Percentiles rank a stretch among this genome's conserved stretches.
Conservation (phyloP, 345 rosid genomes). For the Populus simonii region DNA sequence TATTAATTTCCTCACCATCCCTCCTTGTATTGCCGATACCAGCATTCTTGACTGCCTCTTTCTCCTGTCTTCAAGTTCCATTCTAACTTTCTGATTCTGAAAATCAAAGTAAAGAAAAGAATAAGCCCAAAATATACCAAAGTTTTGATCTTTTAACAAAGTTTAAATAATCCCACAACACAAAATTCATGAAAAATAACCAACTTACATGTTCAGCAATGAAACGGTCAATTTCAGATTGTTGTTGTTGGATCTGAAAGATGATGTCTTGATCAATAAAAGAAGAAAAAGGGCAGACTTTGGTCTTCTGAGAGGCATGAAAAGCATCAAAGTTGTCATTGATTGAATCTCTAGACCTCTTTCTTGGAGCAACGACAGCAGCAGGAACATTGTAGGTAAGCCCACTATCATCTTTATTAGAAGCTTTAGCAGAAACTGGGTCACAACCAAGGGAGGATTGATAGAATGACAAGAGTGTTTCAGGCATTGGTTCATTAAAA, state of each 20-base stretch:
- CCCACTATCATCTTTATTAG: constrained; percentile 48
- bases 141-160: neutral
- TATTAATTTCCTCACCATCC: constrained; percentile 37
- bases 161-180: neutral
- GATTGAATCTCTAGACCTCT: constrained; percentile 46
- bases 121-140: neutral
- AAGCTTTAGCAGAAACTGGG: constrained; percentile 32
- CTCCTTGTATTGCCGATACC: constrained; percentile 42
- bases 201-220: constrained; percentile 47
- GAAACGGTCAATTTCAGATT: constrained; percentile 51
- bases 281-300: constrained; percentile 28
- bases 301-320: constrained; percentile 35
- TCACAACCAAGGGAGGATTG: constrained; percentile 38
- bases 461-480: constrained; percentile 20
- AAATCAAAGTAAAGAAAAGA: neutral
- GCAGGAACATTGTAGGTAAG: constrained; percentile 47
- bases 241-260: constrained; percentile 55
- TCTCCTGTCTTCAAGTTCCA: constrained; percentile 59
- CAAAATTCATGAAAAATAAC: neutral
- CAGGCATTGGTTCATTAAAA: constrained; percentile 29
- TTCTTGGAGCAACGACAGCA: constrained; percentile 27
- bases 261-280: constrained; percentile 35
- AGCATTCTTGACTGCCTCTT: constrained; percentile 57
- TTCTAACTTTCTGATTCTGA: constrained; percentile 52
- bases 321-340: constrained; percentile 20